These are phyloP conservation scores for Amauroascus verrucosus DNA, from an alignment of 2,329 filamentous ascomycete species.

Conservation along the genomic window DNA sequence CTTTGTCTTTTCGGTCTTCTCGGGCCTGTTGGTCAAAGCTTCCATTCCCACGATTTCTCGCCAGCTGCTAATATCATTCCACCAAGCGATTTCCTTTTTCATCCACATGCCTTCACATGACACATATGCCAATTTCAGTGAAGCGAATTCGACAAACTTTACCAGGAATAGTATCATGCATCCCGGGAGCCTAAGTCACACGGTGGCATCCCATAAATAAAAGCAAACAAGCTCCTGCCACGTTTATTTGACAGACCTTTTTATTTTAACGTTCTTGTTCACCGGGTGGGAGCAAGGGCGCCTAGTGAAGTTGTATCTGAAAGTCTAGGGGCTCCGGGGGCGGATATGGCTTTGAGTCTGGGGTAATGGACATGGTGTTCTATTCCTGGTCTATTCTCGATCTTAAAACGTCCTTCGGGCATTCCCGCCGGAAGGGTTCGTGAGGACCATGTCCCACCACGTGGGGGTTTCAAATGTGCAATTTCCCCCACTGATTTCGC, in stretches of 20 bases:
- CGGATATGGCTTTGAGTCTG: background rate
- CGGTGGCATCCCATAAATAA: background rate
- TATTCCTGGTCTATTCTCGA: background rate
- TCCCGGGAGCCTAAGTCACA: background rate
- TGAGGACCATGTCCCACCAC: background rate
- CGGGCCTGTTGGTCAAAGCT: background rate
- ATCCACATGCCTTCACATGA: background rate
- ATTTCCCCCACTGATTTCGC: background rate
- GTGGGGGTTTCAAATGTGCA: background rate
- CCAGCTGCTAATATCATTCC: background rate
- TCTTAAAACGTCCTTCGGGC: background rate
- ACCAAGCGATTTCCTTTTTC: background rate
- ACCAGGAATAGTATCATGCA: background rate
- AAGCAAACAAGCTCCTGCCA: slow-evolving; percentile 2
- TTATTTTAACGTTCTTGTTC: background rate
- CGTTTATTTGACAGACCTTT: slow-evolving; percentile 1
- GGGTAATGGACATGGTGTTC: background rate
- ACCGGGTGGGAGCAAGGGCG: background rate
- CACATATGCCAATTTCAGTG: background rate
- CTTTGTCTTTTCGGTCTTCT: background rate
- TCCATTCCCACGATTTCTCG: background rate
- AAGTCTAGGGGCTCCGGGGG: background rate
- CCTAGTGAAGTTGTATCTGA: slow-evolving; percentile 2
- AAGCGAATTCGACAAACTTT: background rate
- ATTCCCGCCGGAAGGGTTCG: background rate